These are phyloP conservation scores for Sugiyamaella smithiae DNA, from an alignment of 805 yeast species.

Conservation along the genomic window DNA sequence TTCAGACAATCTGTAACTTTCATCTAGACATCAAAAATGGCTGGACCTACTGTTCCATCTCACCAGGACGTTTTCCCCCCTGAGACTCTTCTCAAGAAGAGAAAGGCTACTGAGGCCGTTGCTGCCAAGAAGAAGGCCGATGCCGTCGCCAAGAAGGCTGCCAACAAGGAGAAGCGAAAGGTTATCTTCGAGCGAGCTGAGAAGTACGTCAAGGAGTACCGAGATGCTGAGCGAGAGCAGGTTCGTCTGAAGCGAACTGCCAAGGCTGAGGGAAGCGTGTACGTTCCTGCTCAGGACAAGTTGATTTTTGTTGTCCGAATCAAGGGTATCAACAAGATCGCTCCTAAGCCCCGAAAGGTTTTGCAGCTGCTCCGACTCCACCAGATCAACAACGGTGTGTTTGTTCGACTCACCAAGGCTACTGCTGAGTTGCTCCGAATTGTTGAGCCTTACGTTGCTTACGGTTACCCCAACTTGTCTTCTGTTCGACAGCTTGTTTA, in stretches of 20 bases:
- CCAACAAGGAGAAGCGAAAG: constrained; percentile 35
- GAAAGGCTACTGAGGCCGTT: constrained; percentile 55
- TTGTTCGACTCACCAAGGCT: constrained; percentile 77
- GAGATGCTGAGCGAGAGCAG: constrained; percentile 83
- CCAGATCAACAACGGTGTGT: constrained; percentile 79
- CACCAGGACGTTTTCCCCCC: constrained; percentile 40
- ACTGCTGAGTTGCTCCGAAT: constrained; percentile 72
- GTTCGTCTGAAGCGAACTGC: constrained; percentile 87
- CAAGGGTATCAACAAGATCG: constrained; percentile 98
- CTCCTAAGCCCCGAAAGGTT: constrained; percentile 99
- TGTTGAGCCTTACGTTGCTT: constrained; percentile 79
- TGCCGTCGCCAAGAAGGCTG: constrained; percentile 40
- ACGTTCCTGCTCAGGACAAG: constrained; percentile 90
- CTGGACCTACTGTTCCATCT: constrained; percentile 26
- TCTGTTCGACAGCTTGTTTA: constrained; percentile 71
- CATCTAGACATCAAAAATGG: constrained; percentile 20
- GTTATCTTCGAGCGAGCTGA: constrained; percentile 91
- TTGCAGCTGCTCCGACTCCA: constrained; percentile 66
- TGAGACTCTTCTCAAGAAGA: constrained; percentile 59
- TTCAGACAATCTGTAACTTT: neutral
- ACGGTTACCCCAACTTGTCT: constrained; percentile 76
- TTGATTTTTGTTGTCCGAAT: constrained; percentile 95
- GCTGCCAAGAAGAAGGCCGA: constrained; percentile 54
- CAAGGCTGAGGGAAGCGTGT: constrained; percentile 90
- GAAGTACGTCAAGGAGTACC: constrained; percentile 94